Base-by-base conservation (phyloP, 768 basidiomycete species). In the Podaxis sp. region DNA sequence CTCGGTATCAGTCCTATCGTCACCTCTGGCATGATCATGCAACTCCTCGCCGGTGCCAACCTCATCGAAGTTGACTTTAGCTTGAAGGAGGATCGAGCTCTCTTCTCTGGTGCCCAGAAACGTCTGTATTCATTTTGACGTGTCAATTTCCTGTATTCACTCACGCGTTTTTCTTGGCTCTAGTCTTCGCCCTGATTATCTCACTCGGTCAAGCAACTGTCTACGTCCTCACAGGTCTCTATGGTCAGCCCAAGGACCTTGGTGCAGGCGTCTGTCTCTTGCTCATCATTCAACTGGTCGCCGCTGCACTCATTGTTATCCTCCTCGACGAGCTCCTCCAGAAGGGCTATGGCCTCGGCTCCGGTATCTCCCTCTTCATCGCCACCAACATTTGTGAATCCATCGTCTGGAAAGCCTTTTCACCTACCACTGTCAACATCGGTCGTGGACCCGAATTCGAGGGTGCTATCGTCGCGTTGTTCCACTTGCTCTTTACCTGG, bases 21-120 rank as follows among this genome's bases (percentile, higher is more conserved):
- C 74, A 99, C 97, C 10, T 93, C 91, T 56, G 97, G 97, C 71
- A 99, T 98, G 96, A 99, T 98, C 76, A 99, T 99, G 93, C 97
- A 99, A 77, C 89, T 99, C 49, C 84, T 99, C 65, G 95, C 96
- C 17, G 97, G 97, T 60, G 96, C 97, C 44, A 98, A 95, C 76
- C 81, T 99, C 71, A 93, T 99, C 72, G 96, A 99, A 59, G 93
- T 99, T 68, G 97, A 99, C 80, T 98, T 98, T 71, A 87, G 87
- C 62, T 79, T 99, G 71, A 98, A 99, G 83, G 97, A 99, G 76
- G 97, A 99, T 74, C 82, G 97, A 36, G 94, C 95, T 15, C 80
- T 99, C 58, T 99, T 98, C 72, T 90, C 94, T 66, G 96, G 91
- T 65, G 96, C 95, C 46, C 97, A 99, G 78, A 99, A 99, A 81